Base-by-base conservation (phyloP, 164 flowering plant species). In the Cinnamomum chago region DNA sequence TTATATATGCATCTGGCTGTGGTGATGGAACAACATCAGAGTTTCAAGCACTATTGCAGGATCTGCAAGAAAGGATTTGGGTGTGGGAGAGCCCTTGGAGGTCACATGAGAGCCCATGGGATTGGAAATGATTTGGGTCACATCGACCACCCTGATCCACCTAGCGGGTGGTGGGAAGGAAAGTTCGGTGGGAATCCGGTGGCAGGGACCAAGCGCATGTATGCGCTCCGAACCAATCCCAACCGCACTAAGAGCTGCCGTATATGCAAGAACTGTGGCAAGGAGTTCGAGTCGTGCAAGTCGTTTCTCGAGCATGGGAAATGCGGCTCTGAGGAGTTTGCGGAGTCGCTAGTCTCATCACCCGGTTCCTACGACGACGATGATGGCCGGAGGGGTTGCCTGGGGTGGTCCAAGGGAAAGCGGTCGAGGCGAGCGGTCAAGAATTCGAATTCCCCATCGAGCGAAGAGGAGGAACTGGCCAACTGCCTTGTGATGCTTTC, bases 41-140 rank as follows among this genome's bases (percentile, higher is more conserved):
- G 40, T 76, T 90, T 87, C 72, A 95, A 95, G 80, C 88, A 91
- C 74, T 88, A 82, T 76, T 95, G 99, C 70, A 89, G 83, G 67
- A 87, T 93, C 71, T 95, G 99, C 83, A 92, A 88, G 85, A 95
- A 88, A 72, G 99, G 98, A 2, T 95, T 95, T 70, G 86, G 87
- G 24, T 93, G 99, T 75, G 99, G 98, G 9, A 82, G 99, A 68
- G 99, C 98, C 15, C 82, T 95, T 0, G 99, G 99, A 1, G 98
- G 99, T 9, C 99, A 95, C 83, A 95, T 93, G 99, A 85, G 98
- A 79, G 97, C 98, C 6, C 99, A 95, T 75, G 99, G 99, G 2
- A 90, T 93, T 1, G 95, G 92, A 6, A 97, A 87, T 35, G 96
- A 90, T 60, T 70, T 47, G 11, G 89, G 82, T 0, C 81, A 77